Percentiles rank a stretch among this genome's conserved stretches.
These are phyloP conservation scores for Paecilomyces formosus DNA, from an alignment of 2,329 filamentous ascomycete species.

Conservation along the genomic window DNA sequence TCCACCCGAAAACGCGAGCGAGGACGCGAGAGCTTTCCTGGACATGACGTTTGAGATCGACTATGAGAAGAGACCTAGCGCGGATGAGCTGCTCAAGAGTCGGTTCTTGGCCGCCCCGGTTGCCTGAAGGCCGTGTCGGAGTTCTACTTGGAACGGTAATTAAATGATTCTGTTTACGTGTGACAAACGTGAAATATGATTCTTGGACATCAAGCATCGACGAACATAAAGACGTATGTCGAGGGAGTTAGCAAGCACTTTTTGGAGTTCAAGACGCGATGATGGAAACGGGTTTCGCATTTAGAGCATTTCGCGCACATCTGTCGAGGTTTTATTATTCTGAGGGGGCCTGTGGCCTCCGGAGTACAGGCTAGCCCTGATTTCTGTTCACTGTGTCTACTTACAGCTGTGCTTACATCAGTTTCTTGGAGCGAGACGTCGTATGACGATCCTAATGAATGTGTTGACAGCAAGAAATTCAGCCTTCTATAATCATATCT, in stretches of 20 bases:
- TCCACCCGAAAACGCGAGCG: constrained; percentile 77
- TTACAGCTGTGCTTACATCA: not conserved
- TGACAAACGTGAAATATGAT: not conserved
- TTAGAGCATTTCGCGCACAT: not conserved
- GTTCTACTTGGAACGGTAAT: not conserved
- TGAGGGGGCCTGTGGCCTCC: not conserved
- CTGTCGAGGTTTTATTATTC: not conserved
- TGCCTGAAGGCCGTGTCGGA: constrained; percentile 27
- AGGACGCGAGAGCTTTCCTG: constrained; percentile 77
- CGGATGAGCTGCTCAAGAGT: constrained; percentile 80
- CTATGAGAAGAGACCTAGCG: constrained; percentile 82
- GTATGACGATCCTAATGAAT: not conserved
- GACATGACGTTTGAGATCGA: constrained; percentile 91
- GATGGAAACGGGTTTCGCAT: not conserved
- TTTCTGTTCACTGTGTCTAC: not conserved
- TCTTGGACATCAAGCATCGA: not conserved
- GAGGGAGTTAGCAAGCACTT: not conserved
- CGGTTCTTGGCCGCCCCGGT: constrained; percentile 67
- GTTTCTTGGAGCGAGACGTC: not conserved
- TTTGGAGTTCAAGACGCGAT: not conserved
- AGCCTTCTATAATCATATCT: too few relatives aligned
- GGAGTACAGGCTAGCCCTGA: not conserved
- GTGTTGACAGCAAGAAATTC: not conserved
- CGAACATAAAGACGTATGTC: not conserved
- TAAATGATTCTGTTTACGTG: not conserved